Evolutionary conservation across 2,329 filamentous ascomycete genomes (phyloP).

Genomic region (Colletotrichum tanaceti): DNA sequence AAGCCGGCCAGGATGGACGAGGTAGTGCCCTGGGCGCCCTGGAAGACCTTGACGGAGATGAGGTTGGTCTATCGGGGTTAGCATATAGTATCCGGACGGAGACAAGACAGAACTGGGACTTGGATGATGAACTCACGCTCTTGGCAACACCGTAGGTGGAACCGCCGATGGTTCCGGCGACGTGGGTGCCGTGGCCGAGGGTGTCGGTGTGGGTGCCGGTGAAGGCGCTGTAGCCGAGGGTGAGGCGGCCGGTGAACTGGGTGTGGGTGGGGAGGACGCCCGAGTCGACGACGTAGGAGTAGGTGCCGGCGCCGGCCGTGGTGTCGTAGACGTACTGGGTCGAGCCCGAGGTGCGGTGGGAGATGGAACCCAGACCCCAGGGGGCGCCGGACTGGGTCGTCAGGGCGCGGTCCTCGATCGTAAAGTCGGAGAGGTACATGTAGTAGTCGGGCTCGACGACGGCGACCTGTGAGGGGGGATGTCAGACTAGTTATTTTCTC

Average conservation of each 20-base stretch:
- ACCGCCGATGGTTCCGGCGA: slow-evolving; percentile 59
- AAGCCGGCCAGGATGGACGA: slow-evolving; percentile 50
- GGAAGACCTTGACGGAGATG: slow-evolving; percentile 60
- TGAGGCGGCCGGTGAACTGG: slow-evolving; percentile 58
- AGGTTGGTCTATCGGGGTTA: slow-evolving; percentile 45
- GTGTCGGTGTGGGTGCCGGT: slow-evolving; percentile 50
- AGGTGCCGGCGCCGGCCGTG: slow-evolving; percentile 55
- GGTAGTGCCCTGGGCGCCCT: slow-evolving; percentile 45
- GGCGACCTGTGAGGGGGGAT: slow-evolving; percentile 46
- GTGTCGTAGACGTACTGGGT: slow-evolving; percentile 56
- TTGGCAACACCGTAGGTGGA: slow-evolving; percentile 60
- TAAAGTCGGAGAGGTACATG: slow-evolving; percentile 45
- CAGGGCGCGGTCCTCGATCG: slow-evolving; percentile 37
- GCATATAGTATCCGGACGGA: neutral
- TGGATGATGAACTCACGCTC: slow-evolving; percentile 42
- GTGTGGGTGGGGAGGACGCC: slow-evolving; percentile 61
- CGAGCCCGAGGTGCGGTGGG: slow-evolving; percentile 51
- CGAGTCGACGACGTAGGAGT: slow-evolving; percentile 66
- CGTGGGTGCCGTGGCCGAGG: slow-evolving; percentile 61
- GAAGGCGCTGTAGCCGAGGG: slow-evolving; percentile 51
- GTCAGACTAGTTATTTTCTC: neutral
- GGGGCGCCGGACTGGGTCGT: slow-evolving; percentile 51
- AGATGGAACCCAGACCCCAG: slow-evolving; percentile 61
- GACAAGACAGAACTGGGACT: too few relatives aligned
- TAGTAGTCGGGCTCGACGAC: slow-evolving; percentile 50